Base-by-base conservation (phyloP, 2,329 filamentous ascomycete species). In the Fusarium temperatum region DNA sequence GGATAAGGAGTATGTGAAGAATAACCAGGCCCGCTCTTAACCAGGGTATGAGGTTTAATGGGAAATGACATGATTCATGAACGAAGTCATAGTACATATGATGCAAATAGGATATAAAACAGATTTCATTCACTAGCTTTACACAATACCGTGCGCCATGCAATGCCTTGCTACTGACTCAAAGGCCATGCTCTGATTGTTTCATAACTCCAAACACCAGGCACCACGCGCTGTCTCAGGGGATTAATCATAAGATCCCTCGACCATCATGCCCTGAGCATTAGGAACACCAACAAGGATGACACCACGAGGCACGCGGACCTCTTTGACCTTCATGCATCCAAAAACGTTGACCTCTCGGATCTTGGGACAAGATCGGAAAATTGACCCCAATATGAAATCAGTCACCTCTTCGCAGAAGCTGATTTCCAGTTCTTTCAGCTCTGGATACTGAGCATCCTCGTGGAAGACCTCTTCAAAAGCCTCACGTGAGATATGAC, bases 381-480 rank as follows among this genome's bases (percentile, higher is more conserved):
- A 93, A 64, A 93, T 89, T 66, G 84, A 85, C 0, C 89, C 89
- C 8, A 93, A 84, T 3, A 93, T 83, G 59, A 89, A 87, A 74
- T 93, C 92, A 24, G 90, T 91, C 10, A 93, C 88, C 36, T 89
- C 84, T 63, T 91, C 89, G 74, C 91, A 92, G 81, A 97, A 97
- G 60, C 92, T 93, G 48, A 96, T 85, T 80, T 97, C 94, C 48
- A 98, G 84, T 65, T 92, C 89, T 68, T 85, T 84, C 39, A 98
- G 85, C 17, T 90, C 85, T 0, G 92, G 90, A 75, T 97, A 98
- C 3, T 61, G 71, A 50, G 87, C 89, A 30, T 86, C 86, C 14
- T 84, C 82, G 11, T 85, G 83, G 78, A 98, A 98, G 1, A 93
- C 91, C 15, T 91, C 87, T 70, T 94, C 90, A 67, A 98, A 95